Percentiles rank a stretch among this genome's conserved stretches.
phyloP scores from a whole-genome alignment of 257 asterid species.

The Knoxia roxburghii region DNA sequence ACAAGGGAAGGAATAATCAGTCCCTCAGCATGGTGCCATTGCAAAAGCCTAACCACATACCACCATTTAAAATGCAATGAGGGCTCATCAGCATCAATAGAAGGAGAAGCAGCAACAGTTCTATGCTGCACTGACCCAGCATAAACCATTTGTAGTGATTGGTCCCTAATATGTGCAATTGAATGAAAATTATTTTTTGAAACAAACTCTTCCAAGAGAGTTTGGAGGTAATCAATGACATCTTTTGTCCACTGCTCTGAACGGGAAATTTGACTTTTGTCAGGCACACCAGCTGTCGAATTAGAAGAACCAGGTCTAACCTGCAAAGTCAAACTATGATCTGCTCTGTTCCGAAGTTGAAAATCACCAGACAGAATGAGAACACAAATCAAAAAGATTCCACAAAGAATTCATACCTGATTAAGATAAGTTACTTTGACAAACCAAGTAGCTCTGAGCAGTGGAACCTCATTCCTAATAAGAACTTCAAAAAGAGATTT shows the following conservation, averaged over 20 bases:
- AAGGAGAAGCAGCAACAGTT: conserved; percentile 42
- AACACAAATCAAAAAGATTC: neutral
- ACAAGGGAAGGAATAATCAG: conserved; percentile 78
- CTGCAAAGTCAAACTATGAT: conserved; percentile 47
- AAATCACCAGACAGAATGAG: conserved; percentile 9
- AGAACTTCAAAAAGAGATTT: conserved; percentile 85
- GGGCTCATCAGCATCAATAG: conserved; percentile 66
- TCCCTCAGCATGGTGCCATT: conserved; percentile 97
- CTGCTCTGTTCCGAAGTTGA: conserved; percentile 16
- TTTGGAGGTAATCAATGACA: conserved; percentile 83
- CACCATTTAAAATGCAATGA: conserved; percentile 93
- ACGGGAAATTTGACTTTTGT: conserved; percentile 72
- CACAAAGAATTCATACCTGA: conserved; percentile 54
- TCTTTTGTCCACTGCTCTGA: conserved; percentile 99
- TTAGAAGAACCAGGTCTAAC: conserved; percentile 68
- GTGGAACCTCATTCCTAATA: conserved; percentile 77
- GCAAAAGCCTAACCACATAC: conserved; percentile 90
- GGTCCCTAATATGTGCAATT: conserved; percentile 50
- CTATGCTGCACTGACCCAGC: conserved; percentile 60
- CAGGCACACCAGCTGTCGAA: conserved; percentile 64
- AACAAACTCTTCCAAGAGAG: conserved; percentile 79
- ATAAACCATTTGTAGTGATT: conserved; percentile 58
- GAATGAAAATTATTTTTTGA: conserved; percentile 61
- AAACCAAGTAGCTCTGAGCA: conserved; percentile 96
- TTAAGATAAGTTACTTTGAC: conserved; percentile 92